These are phyloP conservation scores for Cryptococcus sp. DNA, from an alignment of 1,284 basidiomycete species.

Conservation along the genomic window DNA sequence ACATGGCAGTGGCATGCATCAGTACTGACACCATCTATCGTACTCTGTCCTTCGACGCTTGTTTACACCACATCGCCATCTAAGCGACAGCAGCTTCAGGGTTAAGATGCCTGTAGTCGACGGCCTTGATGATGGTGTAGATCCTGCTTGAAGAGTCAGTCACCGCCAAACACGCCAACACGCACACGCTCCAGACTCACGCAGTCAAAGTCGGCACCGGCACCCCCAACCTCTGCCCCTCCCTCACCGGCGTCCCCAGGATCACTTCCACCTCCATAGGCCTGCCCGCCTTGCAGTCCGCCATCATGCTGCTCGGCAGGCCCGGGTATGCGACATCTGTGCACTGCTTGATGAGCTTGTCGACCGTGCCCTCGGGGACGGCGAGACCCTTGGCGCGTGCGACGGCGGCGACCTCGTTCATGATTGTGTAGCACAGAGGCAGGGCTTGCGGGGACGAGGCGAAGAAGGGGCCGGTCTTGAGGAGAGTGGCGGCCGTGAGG, in stretches of 20 bases:
- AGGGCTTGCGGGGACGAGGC: slow-evolving; percentile 36
- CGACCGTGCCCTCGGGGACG: slow-evolving; percentile 43
- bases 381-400: slow-evolving; percentile 48
- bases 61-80: no score
- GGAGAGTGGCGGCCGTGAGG: slow-evolving; percentile 42
- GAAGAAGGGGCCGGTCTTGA: slow-evolving; percentile 46
- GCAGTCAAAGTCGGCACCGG: slow-evolving; percentile 45
- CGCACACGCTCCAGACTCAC: slow-evolving; percentile 23
- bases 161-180: background rate
- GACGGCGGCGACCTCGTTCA: slow-evolving; percentile 48
- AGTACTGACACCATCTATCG: background rate
- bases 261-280: slow-evolving; percentile 51
- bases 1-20: background rate
- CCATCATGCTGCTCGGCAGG: slow-evolving; percentile 47
- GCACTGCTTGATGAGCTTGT: slow-evolving; percentile 43
- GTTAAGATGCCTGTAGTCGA: slow-evolving; percentile 45
- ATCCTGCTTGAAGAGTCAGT: slow-evolving; percentile 19
- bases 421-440: slow-evolving; percentile 38
- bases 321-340: slow-evolving; percentile 37
- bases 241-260: slow-evolving; percentile 47
- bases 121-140: slow-evolving; percentile 45
- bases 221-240: slow-evolving; percentile 48
- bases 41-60: no score
- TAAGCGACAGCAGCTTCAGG: slow-evolving; percentile 23
- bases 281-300: slow-evolving; percentile 41